Percentiles rank a stretch among this genome's conserved stretches.
phyloP scores from a whole-genome alignment of 2,329 filamentous ascomycete species.

The Pseudophaeomoniella oleicola region DNA sequence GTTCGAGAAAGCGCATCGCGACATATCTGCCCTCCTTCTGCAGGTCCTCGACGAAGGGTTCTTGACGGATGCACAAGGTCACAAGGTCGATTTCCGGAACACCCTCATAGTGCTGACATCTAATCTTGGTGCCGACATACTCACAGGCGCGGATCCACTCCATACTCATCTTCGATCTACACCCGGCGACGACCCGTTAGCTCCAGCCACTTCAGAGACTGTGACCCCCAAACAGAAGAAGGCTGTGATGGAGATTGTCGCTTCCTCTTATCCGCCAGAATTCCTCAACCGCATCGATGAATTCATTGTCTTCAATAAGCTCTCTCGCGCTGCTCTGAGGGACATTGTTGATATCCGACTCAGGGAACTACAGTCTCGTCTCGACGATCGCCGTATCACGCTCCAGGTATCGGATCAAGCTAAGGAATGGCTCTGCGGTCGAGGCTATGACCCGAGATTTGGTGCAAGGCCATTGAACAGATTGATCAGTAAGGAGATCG shows the following conservation, averaged over 20 bases:
- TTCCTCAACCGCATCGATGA: constrained; percentile 95
- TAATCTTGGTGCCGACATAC: constrained; percentile 83
- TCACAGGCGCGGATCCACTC: constrained; percentile 55
- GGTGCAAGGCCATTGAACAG: constrained; percentile 84
- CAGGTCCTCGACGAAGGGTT: constrained; percentile 95
- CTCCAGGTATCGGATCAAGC: constrained; percentile 58
- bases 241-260: constrained; percentile 79
- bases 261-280: constrained; percentile 64
- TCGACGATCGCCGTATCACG: constrained; percentile 73
- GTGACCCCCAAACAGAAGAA: constrained; percentile 60
- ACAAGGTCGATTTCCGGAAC: constrained; percentile 93
- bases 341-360: constrained; percentile 92
- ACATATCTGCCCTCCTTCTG: constrained; percentile 80
- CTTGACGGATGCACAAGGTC: constrained; percentile 85
- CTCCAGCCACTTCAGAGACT: constrained; percentile 47
- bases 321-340: constrained; percentile 61
- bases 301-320: constrained; percentile 88
- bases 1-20: constrained; percentile 92
- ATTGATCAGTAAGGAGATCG: constrained; percentile 78
- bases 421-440: constrained; percentile 74
- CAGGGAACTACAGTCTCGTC: constrained; percentile 63
- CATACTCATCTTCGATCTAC: background rate
- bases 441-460: constrained; percentile 81
- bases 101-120: constrained; percentile 94
- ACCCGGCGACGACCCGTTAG: constrained; percentile 2